phyloP scores from a whole-genome alignment of 83 land plant species.

The Thuja plicata region DNA sequence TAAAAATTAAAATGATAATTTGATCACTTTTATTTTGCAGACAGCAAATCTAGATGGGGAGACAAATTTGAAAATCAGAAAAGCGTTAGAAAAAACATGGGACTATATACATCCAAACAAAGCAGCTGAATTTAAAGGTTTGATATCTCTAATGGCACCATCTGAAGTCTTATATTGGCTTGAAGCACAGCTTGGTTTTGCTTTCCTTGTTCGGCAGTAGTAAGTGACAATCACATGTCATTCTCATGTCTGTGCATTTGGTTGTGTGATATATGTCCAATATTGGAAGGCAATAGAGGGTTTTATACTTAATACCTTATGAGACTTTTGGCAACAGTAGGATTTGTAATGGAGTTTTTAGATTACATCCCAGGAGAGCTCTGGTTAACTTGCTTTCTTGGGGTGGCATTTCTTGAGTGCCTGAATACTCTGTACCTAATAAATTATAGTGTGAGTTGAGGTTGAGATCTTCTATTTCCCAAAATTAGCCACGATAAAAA shows the following conservation, averaged over 20 bases:
- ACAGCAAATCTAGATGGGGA: constrained; percentile 98
- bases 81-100: constrained; percentile 98
- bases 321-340: not conserved
- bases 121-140: constrained; percentile 85
- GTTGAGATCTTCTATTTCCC: not conserved
- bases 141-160: not conserved
- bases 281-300: not conserved
- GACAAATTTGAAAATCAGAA: constrained; percentile 96
- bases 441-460: not conserved
- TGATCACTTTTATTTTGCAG: constrained; percentile 33
- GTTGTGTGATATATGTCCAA: not conserved
- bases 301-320: not conserved
- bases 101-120: constrained; percentile 84
- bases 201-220: not conserved
- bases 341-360: not conserved
- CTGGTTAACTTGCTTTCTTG: not conserved
- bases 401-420: not conserved
- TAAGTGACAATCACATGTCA: not conserved
- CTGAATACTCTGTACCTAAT: not conserved
- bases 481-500: not conserved
- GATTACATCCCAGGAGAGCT: not conserved
- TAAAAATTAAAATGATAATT: constrained; percentile 1
- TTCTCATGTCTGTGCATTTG: not conserved
- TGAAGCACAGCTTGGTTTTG: not conserved
- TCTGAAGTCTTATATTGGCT: not conserved